phyloP scores from a whole-genome alignment of 208 protist genomes.

The Hexamita inflata region DNA sequence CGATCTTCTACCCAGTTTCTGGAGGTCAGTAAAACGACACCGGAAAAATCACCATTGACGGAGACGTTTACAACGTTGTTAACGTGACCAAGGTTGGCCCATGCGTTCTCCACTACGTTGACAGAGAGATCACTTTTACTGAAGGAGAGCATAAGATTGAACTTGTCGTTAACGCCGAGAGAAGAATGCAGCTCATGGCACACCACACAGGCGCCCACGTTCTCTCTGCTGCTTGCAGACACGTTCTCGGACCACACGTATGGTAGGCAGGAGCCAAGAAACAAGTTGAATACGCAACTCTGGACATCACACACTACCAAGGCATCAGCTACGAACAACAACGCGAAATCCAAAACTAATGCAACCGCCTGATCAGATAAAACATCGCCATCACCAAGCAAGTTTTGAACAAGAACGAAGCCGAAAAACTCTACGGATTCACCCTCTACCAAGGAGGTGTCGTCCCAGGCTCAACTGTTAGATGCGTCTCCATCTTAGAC shows the following conservation, averaged over 20 bases:
- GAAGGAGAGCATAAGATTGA: no score
- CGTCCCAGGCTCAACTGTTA: conserved; percentile 37
- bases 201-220: conserved; percentile 45
- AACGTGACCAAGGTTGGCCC: conserved; percentile 37
- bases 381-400: conserved; percentile 25
- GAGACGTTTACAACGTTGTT: conserved; percentile 4
- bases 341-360: conserved; percentile 28
- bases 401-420: conserved; percentile 33
- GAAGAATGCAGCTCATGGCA: conserved; percentile 31
- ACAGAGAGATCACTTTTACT: not conserved
- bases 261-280: conserved; percentile 46
- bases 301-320: conserved; percentile 45
- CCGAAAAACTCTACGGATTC: conserved; percentile 42
- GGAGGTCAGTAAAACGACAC: conserved; percentile 43
- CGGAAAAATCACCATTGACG: conserved; percentile 4
- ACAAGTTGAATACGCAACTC: conserved; percentile 28
- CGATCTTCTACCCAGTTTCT: conserved; percentile 36
- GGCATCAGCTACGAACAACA: conserved; percentile 25
- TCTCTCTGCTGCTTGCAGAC: conserved; percentile 19
- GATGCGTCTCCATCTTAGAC: conserved; percentile 30
- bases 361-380: conserved; percentile 31
- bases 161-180: conserved; percentile 20
- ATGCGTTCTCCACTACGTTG: conserved; percentile 23
- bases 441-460: conserved; percentile 46
- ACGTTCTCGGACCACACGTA: conserved; percentile 42